Conservation (phyloP, 495 filamentous ascomycete species). For the Talaromyces nanjingensis region DNA sequence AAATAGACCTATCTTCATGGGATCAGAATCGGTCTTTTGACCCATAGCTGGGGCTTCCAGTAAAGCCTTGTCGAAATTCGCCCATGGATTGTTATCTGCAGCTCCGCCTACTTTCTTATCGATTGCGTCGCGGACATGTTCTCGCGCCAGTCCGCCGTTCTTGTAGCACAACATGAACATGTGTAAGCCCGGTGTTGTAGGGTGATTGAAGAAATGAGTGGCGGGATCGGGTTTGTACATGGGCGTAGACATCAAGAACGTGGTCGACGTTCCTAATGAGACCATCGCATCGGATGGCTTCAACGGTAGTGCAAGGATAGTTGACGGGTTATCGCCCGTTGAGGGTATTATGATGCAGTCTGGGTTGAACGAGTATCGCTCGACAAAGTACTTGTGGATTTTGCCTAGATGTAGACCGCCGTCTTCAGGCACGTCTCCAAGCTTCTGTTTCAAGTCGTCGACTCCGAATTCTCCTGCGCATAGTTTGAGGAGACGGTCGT, state of each 20-base stretch:
- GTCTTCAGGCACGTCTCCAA: constrained; percentile 72
- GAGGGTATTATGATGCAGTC: constrained; percentile 75
- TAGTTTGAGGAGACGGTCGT: constrained; percentile 64
- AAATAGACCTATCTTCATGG: constrained; percentile 79
- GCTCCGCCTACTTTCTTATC: constrained; percentile 35
- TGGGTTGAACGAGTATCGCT: constrained; percentile 67
- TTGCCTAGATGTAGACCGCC: constrained; percentile 71
- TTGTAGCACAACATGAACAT: constrained; percentile 99
- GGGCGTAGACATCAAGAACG: constrained; percentile 92
- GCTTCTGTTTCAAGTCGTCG: constrained; percentile 64
- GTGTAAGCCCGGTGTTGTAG: constrained; percentile 70
- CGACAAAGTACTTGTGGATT: constrained; percentile 68
- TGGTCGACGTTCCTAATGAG: constrained; percentile 89
- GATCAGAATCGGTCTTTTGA: constrained; percentile 42
- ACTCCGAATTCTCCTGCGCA: constrained; percentile 65
- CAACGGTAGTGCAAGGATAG: constrained; percentile 84
- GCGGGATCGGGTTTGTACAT: constrained; percentile 80
- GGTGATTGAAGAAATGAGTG: constrained; percentile 87
- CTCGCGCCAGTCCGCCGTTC: constrained; percentile 89
- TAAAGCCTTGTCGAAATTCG: constrained; percentile 64
- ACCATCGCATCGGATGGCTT: constrained; percentile 86
- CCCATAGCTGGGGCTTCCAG: constrained; percentile 60
- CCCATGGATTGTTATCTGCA: constrained; percentile 53
- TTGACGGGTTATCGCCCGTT: constrained; percentile 94
- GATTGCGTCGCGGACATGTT: constrained; percentile 72